A percentile compares a stretch with the other conserved stretches of the same genome.
Conservation (phyloP, 495 filamentous ascomycete species). For the Hypoxylon lienhwacheense region DNA sequence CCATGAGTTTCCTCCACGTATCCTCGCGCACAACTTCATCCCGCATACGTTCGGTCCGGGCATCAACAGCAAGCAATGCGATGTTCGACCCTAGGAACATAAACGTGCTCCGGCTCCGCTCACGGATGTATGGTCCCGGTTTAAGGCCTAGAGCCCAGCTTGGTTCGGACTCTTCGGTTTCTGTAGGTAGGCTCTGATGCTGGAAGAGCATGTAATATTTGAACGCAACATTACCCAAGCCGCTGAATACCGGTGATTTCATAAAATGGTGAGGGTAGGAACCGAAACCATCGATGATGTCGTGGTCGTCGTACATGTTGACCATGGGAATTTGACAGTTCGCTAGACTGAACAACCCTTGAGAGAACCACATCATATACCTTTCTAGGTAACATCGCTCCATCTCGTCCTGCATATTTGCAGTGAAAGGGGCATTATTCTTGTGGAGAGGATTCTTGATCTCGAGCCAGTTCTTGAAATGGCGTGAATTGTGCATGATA, state of each 20-base stretch:
- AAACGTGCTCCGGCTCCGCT: constrained; percentile 83
- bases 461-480: constrained; percentile 80
- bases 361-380: constrained; percentile 91
- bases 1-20: constrained; percentile 82
- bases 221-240: constrained; percentile 86
- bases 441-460: constrained; percentile 81
- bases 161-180: constrained; percentile 79
- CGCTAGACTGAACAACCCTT: constrained; percentile 89
- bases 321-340: constrained; percentile 97
- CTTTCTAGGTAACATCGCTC: constrained; percentile 84
- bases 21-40: constrained; percentile 78
- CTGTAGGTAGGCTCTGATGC: constrained; percentile 81
- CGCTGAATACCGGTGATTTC: constrained; percentile 85
- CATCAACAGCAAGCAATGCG: constrained; percentile 84
- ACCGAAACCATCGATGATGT: constrained; percentile 96
- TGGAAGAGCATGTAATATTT: constrained; percentile 99
- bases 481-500: constrained; percentile 68
- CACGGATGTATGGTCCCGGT: constrained; percentile 87
- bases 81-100: constrained; percentile 77
- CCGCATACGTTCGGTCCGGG: constrained; percentile 83
- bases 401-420: constrained; percentile 79
- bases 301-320: constrained; percentile 97
- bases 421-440: constrained; percentile 69
- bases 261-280: constrained; percentile 93
- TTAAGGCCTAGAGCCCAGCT: constrained; percentile 83